Percentiles rank a stretch among this genome's conserved stretches.
phyloP scores from a whole-genome alignment of 2,329 filamentous ascomycete genomes.

The Alternaria consortialis region DNA sequence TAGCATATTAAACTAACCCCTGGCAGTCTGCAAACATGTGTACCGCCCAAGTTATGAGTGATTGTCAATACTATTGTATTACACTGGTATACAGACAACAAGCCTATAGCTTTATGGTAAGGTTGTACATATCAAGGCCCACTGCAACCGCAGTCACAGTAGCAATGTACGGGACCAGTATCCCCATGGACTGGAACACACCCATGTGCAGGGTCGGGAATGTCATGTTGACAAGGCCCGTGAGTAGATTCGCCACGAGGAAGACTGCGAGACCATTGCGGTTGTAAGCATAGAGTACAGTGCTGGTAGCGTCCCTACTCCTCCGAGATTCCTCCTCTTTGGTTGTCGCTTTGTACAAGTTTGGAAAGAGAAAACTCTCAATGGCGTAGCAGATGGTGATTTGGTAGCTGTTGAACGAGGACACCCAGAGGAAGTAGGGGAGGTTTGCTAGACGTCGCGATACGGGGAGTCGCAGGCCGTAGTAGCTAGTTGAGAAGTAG shows the following conservation, averaged over 20 bases:
- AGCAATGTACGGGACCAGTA: constrained; percentile 77
- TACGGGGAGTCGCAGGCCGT: constrained; percentile 71
- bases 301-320: constrained; percentile 76
- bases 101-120: constrained; percentile 74
- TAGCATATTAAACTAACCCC: neutral
- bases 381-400: constrained; percentile 79
- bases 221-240: constrained; percentile 87
- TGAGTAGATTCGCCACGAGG: constrained; percentile 86
- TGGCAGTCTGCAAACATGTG: neutral
- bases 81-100: neutral
- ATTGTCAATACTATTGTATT: neutral
- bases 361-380: constrained; percentile 81
- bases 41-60: too few relatives aligned
- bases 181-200: constrained; percentile 71
- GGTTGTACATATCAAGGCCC: constrained; percentile 68
- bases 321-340: constrained; percentile 68
- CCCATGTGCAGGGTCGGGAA: constrained; percentile 80
- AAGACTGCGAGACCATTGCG: constrained; percentile 88
- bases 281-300: constrained; percentile 84
- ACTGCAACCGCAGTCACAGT: constrained; percentile 74
- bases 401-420: constrained; percentile 89
- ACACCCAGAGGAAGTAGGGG: constrained; percentile 91
- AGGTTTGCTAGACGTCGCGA: constrained; percentile 92
- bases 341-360: constrained; percentile 67
- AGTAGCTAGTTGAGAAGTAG: constrained; percentile 72